Base-by-base conservation (phyloP, 768 basidiomycete species). In the Phylloporus sp. region DNA sequence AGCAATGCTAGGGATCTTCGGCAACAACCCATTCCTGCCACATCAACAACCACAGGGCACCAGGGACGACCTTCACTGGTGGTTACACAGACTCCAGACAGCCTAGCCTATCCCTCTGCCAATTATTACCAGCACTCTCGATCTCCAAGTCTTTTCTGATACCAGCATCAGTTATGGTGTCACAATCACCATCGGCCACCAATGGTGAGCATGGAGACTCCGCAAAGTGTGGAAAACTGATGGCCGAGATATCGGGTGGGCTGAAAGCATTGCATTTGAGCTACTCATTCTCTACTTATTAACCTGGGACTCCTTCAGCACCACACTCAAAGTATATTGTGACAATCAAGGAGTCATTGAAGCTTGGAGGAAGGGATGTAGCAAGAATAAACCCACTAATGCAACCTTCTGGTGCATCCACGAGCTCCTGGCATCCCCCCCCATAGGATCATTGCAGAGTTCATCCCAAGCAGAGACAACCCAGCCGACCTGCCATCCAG, bases 191-290 rank as follows among this genome's bases (percentile, higher is more conserved):
- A 55, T 55, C n/a, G 18, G 46, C 0, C 1, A 43, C 3, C 1
- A 2, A 0, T 55, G 42, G 47, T 3, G 18, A 10, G 50, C 43
- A 0, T 55, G 54, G 54, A 1, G 26, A 8, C 32, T 61, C n/a
- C 4, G 61, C 27, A 42, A 48, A 1, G 43, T 29, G 0, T 65
- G 64, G 64, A 20, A 55, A 2, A 18, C 27, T 0, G 16, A 9
- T 1, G 13, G 23, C 0, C 3, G 47, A 0, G 62, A 66, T 35
- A 66, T 66, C 13, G 46, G 44, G 0, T 66, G 65, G 60, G 62
- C 56, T 0, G 54, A 66, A 52, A 60, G 57, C 2, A n/a, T 65
- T 4, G 41, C 40, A 1, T 45, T 56, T 4, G 43, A 56, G 4
- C 6, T 56, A 4, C 55, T 56, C 15, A 2, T 49, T 10, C 24